These are phyloP conservation scores for Coemansia sp. DNA, from an alignment of 192 early-diverging fungal genomes.

Conservation along the genomic window DNA sequence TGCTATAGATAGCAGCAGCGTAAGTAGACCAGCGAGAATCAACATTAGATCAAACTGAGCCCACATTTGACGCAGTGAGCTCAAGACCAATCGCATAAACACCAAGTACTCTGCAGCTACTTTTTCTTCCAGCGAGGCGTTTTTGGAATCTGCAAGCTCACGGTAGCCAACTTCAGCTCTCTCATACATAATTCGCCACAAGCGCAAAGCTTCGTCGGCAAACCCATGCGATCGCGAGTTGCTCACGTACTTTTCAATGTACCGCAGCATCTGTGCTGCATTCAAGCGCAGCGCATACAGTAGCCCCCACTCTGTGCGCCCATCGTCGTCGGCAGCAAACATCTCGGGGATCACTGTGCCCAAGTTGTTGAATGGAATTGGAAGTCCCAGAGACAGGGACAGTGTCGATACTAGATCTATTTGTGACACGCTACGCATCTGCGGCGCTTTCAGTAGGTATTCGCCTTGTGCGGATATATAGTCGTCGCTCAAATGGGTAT, in stretches of 20 bases:
- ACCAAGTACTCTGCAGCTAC: slow-evolving; percentile 42
- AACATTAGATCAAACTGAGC: slow-evolving; percentile 83
- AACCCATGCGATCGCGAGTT: slow-evolving; percentile 45
- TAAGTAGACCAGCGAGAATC: slow-evolving; percentile 69
- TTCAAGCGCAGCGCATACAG: slow-evolving; percentile 63
- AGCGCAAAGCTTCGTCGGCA: slow-evolving; percentile 25
- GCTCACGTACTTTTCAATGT: slow-evolving; percentile 34
- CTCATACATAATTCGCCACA: slow-evolving; percentile 21
- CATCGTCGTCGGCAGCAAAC: slow-evolving; percentile 51
- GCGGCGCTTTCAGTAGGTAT: slow-evolving; percentile 13
- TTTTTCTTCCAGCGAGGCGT: slow-evolving; percentile 19
- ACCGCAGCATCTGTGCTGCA: slow-evolving; percentile 59
- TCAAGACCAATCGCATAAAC: slow-evolving; percentile 64
- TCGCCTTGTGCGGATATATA: slow-evolving; percentile 18
- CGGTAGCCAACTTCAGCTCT: slow-evolving; percentile 36
- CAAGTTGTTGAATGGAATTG: slow-evolving; percentile 92
- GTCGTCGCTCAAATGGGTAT: slow-evolving; percentile 34
- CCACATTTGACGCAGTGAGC: slow-evolving; percentile 80
- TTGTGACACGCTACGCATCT: slow-evolving; percentile 72
- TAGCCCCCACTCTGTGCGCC: slow-evolving; percentile 30
- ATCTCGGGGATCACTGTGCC: slow-evolving; percentile 86
- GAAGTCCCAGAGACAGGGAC: slow-evolving; percentile 72
- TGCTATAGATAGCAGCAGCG: slow-evolving; percentile 38
- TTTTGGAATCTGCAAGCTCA: slow-evolving; percentile 11
- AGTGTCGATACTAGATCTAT: slow-evolving; percentile 91